Percentiles rank a stretch among this genome's conserved stretches.
Evolutionary conservation across 306 rosid genomes (phyloP).

Genomic region (Trifolium subterraneum): DNA sequence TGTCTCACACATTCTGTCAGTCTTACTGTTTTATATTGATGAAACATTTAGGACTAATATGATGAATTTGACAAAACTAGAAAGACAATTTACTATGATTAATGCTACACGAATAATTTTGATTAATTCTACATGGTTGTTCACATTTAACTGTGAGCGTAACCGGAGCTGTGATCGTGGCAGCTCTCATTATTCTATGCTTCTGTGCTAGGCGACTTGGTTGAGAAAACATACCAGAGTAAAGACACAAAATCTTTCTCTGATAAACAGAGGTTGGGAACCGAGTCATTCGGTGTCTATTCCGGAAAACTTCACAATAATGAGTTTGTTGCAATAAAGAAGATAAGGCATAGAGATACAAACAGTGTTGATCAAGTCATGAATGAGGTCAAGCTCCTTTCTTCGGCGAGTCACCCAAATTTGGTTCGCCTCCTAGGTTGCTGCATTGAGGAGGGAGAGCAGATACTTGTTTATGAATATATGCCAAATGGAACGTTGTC

Average conservation of each 20-base stretch:
- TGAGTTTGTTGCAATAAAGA: conserved; percentile 87
- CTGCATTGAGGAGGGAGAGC: conserved; percentile 92
- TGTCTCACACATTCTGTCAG: neutral
- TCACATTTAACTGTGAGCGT: conserved; percentile 50
- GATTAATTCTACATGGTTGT: conserved; percentile 11
- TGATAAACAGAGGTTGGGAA: conserved; percentile 82
- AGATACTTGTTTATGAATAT: conserved; percentile 85
- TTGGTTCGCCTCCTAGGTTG: conserved; percentile 94
- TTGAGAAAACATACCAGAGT: conserved; percentile 66
- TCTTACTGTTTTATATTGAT: neutral
- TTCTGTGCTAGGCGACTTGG: conserved; percentile 65
- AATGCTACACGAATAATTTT: neutral
- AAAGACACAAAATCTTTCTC: conserved; percentile 77
- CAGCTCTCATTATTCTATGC: conserved; percentile 53
- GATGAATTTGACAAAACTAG: neutral
- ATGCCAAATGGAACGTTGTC: conserved; percentile 94
- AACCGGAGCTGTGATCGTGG: conserved; percentile 66
- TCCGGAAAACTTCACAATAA: conserved; percentile 79
- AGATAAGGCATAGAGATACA: conserved; percentile 78
- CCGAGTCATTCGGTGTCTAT: conserved; percentile 95
- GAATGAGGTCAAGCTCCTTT: conserved; percentile 95
- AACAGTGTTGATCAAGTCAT: conserved; percentile 86
- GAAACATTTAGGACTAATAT: neutral
- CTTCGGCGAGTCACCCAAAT: conserved; percentile 93
- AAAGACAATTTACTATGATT: neutral